Base-by-base conservation (phyloP, 2,329 filamentous ascomycete species). In the Pyricularia sp. region DNA sequence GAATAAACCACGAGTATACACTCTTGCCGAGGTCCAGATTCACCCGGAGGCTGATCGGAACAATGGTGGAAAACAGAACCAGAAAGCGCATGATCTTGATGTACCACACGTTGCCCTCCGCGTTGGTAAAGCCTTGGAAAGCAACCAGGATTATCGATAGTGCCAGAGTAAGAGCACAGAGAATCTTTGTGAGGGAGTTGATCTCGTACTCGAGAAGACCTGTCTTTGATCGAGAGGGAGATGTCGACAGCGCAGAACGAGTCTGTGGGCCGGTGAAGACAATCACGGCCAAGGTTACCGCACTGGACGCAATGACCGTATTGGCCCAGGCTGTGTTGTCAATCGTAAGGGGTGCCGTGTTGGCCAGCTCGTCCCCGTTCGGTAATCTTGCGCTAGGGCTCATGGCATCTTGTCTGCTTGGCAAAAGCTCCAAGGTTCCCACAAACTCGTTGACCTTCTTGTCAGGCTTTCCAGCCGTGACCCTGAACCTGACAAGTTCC, bases 301-400 rank as follows among this genome's bases (percentile, higher is more conserved):
- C 93, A 73, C 93, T 94, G 1, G 93, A 97, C 1, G 94, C 94
- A 66, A 99, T 89, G 28, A 99, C 90, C 0, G 94, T 99, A 73
- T 97, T 99, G 22, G 93, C 93, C 94, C 96, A 99, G 10, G 96
- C 94, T 8, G 94, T 97, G 72, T 99, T 97, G 76, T 99, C 94
- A 68, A 99, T 97, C 1, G 86, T 91, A 49, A 99, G 80, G 1
- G 93, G 87, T 2, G 88, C 84, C 5, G 88, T 90, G 66, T 84
- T 84, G 19, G 76, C 69, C 22, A 68, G 68, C 24, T 77, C 77
- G 19, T 71, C 72, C 44, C 75, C 73, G 19, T 73, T 70, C 7
- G 71, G 71, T 35, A 75, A 68, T 5, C 72, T 67, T n/a, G 72
- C 69, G 31, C 75, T 73, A 28, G 74, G 78, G 70, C 72, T 81